Percentiles rank a stretch among this genome's conserved stretches.
Evolutionary conservation across 2,329 filamentous ascomycete genomes (phyloP).

Genomic region (Arthrobotrys conoides): DNA sequence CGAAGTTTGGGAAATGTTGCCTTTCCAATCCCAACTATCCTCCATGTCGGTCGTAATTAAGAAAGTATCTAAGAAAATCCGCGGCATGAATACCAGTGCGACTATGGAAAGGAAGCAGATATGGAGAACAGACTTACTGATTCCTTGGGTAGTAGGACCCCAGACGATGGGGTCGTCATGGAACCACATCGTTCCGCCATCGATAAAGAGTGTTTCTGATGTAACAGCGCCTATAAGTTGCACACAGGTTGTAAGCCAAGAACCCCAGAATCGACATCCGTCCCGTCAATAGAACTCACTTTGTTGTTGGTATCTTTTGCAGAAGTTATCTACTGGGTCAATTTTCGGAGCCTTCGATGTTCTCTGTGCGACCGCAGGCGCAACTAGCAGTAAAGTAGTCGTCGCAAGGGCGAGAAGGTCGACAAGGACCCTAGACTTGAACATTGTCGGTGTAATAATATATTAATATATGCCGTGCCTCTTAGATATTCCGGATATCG

Average conservation of each 20-base stretch:
- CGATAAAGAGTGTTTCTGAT: slow-evolving; percentile 46
- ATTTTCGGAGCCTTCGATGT: slow-evolving; percentile 37
- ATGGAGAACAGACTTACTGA: slow-evolving; percentile 28
- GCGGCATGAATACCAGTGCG: neutral
- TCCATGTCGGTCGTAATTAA: slow-evolving; percentile 53
- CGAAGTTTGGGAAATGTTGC: slow-evolving; percentile 50
- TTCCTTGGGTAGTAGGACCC: slow-evolving; percentile 49
- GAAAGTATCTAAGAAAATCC: slow-evolving; percentile 38
- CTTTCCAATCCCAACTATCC: slow-evolving; percentile 57
- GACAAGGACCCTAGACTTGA: slow-evolving; percentile 27
- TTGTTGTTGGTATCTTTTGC: slow-evolving; percentile 58
- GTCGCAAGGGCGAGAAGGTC: slow-evolving; percentile 36
- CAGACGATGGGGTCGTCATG: slow-evolving; percentile 55
- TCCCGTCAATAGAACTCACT: slow-evolving; percentile 19
- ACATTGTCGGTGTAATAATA: slow-evolving; percentile 29
- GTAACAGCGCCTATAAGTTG: slow-evolving; percentile 37
- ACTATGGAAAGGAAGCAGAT: neutral
- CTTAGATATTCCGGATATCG: slow-evolving; percentile 10
- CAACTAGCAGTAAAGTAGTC: slow-evolving; percentile 53
- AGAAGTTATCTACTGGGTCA: slow-evolving; percentile 49
- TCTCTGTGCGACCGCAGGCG: slow-evolving; percentile 28
- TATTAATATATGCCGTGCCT: slow-evolving; percentile 7
- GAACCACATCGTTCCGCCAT: slow-evolving; percentile 55
- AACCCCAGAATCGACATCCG: neutral
- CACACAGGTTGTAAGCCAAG: neutral